Conservation (phyloP, 306 rosid genomes). For the Leucaena leucocephala region DNA sequence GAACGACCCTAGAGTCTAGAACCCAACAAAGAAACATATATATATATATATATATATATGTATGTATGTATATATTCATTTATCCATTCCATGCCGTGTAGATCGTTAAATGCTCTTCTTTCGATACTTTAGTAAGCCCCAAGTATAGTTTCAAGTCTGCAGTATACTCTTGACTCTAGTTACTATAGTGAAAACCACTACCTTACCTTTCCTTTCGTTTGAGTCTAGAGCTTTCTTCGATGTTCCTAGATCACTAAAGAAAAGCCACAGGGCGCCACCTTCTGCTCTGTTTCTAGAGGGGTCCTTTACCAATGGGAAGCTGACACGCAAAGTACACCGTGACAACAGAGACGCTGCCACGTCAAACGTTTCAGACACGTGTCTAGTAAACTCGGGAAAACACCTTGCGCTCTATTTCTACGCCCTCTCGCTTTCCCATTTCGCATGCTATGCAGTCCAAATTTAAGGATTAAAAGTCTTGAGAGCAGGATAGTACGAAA, state of each 20-base stretch:
- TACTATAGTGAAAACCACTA: background rate
- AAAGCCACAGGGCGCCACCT: background rate
- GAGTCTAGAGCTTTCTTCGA: conserved; percentile 5
- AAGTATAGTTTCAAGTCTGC: background rate
- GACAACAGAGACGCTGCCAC: conserved; percentile 43
- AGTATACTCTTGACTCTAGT: background rate
- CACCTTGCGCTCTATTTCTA: background rate
- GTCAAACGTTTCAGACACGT: conserved; percentile 34
- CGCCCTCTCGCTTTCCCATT: background rate
- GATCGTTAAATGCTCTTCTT: background rate
- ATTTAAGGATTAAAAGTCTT: background rate
- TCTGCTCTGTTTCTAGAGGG: conserved; percentile 11
- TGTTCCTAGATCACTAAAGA: background rate
- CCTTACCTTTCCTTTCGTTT: too few species aligned
- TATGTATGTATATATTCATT: background rate
- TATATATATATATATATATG: background rate
- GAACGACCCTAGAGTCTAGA: background rate
- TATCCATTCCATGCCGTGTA: background rate
- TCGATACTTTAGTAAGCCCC: background rate
- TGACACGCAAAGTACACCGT: conserved; percentile 34
- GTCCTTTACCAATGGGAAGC: background rate
- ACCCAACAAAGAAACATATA: background rate
- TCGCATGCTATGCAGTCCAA: background rate
- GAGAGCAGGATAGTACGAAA: background rate
- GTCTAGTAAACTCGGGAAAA: conserved; percentile 48